Base-by-base conservation (phyloP, 1,284 basidiomycete species). In the Tilletia indica region DNA sequence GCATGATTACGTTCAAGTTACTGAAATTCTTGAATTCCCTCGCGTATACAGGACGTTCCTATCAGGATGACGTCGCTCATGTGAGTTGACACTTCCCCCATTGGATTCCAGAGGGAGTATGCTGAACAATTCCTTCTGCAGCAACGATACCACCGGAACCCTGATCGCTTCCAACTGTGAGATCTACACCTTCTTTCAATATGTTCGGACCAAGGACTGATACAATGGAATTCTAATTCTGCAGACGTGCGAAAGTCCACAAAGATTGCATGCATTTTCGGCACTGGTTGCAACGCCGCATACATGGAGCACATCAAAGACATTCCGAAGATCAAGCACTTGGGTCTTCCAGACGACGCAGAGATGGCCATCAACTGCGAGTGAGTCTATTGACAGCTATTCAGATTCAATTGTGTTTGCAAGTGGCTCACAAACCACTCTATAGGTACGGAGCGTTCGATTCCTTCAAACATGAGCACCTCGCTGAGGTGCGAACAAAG, bases 331-430 rank as follows among this genome's bases (percentile, higher is more conserved):
- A 89, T 98, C 78, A 87, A 89, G 72, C 79, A 89, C 71, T 86
- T 95, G 31, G 90, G 90, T 0, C 88, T 97, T 75, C 86, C 87
- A 6, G 83, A 80, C 31, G 90, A 92, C 71, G 89, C 87, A 61
- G 87, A 92, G 75, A 97, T 99, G 90, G 96, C 91, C 11, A 97
- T 99, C 85, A 99, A 99, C 86, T 96, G 93, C 85, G 93, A 96
- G 88, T 64, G 16, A 64, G 61, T 64, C 3, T 3, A 4, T 14
- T 34, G 3, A 2, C 34, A 8, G 42, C 42, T 14, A 14, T 45
- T 14, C 42, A 45, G 25, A 92, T 92, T 31, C 48, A 8, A 0
- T 4, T 48, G 71, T 72, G 58, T 34, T 21, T 31, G 25, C 25
- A 31, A 31, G 25, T 31, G 25, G 25, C 25, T 31, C 25, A 31